A percentile compares a stretch with the other conserved stretches of the same genome.
These are phyloP conservation scores for Termitomyces sp. DNA, from an alignment of 768 basidiomycete species.

Conservation along the genomic window DNA sequence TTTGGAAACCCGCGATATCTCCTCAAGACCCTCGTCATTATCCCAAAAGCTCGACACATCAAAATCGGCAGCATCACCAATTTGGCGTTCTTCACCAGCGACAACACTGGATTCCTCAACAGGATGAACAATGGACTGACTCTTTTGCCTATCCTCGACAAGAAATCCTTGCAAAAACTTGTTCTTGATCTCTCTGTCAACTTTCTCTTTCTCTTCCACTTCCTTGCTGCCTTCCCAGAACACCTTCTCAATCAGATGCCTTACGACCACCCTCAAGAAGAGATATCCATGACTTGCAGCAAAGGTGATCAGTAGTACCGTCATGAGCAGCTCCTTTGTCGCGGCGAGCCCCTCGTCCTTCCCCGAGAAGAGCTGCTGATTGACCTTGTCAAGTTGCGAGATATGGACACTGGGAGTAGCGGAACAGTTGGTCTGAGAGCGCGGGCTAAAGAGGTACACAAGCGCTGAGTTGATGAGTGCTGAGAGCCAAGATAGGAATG, in stretches of 20 bases:
- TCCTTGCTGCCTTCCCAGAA: constrained; percentile 76
- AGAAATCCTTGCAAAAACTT: constrained; percentile 32
- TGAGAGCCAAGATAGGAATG: constrained; percentile 86
- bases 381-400: constrained; percentile 25
- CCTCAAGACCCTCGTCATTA: constrained; percentile 70
- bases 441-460: constrained; percentile 76
- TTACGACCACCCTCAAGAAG: constrained; percentile 55
- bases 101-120: constrained; percentile 16
- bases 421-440: constrained; percentile 18
- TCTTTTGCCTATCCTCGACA: constrained; percentile 17
- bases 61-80: constrained; percentile 11
- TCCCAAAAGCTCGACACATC: constrained; percentile 55
- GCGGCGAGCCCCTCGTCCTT: constrained; percentile 26
- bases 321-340: constrained; percentile 51
- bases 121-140: constrained; percentile 13
- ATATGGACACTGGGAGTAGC: constrained; percentile 10
- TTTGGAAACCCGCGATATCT: constrained; percentile 66
- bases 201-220: constrained; percentile 50
- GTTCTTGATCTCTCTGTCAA: constrained; percentile 47
- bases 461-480: constrained; percentile 87
- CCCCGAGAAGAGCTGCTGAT: constrained; percentile 23
- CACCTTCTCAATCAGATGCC: constrained; percentile 70
- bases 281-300: constrained; percentile 87
- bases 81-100: constrained; percentile 12
- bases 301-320: constrained; percentile 71